Evolutionary conservation across 305 asterid species (phyloP).

Genomic region (Fraxinus floribunda): DNA sequence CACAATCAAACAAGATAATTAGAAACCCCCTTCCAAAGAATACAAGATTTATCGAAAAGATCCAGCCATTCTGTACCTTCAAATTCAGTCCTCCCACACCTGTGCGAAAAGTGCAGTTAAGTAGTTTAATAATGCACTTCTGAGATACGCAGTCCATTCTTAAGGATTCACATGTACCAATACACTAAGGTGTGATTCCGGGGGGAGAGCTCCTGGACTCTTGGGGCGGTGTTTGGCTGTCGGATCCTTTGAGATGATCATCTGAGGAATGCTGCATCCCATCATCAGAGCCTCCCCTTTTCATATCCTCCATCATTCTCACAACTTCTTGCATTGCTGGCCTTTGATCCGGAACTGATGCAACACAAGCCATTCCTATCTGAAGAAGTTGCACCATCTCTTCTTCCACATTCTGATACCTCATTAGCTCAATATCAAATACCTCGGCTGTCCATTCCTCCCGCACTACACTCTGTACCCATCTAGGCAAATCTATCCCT

Average conservation of each 20-base stretch:
- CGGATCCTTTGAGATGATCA: constrained; percentile 49
- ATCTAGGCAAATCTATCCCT: constrained; percentile 91
- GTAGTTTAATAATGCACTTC: no score
- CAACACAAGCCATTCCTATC: constrained; percentile 94
- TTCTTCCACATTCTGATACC: constrained; percentile 87
- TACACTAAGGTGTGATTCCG: constrained; percentile 50
- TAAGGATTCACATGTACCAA: neutral
- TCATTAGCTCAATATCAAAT: constrained; percentile 91
- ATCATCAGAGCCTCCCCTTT: constrained; percentile 69
- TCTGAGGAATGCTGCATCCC: constrained; percentile 73
- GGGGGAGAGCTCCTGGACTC: constrained; percentile 66
- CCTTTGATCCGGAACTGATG: constrained; percentile 76
- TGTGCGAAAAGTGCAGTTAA: no score
- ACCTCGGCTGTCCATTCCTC: constrained; percentile 99
- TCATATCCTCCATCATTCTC: constrained; percentile 87
- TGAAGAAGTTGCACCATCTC: constrained; percentile 99
- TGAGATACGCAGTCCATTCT: no score
- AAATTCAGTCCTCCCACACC: no score
- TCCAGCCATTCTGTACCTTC: constrained; percentile 21
- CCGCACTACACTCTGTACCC: constrained; percentile 97
- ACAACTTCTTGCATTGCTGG: constrained; percentile 74
- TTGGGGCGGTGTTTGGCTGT: constrained; percentile 72
- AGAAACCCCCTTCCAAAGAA: constrained; percentile 37
- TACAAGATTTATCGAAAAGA: neutral
- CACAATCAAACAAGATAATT: constrained; percentile 42